Conservation (phyloP, 164 flowering plant species). For the Piper longum region DNA sequence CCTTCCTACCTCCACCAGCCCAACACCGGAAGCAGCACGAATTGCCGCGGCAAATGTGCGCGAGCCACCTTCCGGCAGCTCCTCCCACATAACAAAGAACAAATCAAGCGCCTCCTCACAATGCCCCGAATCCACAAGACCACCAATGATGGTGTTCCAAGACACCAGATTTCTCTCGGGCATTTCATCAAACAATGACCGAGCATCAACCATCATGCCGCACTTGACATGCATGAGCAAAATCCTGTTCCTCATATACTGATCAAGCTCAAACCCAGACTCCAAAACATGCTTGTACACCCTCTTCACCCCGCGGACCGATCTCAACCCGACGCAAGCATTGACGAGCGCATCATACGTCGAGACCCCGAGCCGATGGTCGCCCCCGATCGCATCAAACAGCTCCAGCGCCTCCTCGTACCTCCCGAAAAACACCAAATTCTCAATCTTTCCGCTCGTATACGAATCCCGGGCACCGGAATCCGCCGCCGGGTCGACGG, state of each 20-base stretch:
- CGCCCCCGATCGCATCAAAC: slow-evolving; percentile 37
- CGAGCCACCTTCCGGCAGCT: slow-evolving; percentile 27
- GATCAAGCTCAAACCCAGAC: slow-evolving; percentile 31
- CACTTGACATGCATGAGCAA: slow-evolving; percentile 50
- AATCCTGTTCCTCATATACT: slow-evolving; percentile 38
- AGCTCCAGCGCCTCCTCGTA: slow-evolving; percentile 41
- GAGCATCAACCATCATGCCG: slow-evolving; percentile 47
- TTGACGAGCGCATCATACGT: slow-evolving; percentile 42
- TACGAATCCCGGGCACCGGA: slow-evolving; percentile 1
- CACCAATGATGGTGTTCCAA: slow-evolving; percentile 37
- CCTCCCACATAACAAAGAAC: slow-evolving; percentile 38
- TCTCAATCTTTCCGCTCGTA: slow-evolving; percentile 15
- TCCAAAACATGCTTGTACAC: slow-evolving; percentile 23
- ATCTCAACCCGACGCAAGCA: slow-evolving; percentile 42
- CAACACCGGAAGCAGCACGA: slow-evolving; percentile 37
- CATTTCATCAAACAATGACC: slow-evolving; percentile 44
- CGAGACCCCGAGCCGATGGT: slow-evolving; percentile 14
- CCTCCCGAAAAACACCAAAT: slow-evolving; percentile 14
- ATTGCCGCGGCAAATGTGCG: slow-evolving; percentile 30
- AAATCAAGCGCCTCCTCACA: slow-evolving; percentile 31
- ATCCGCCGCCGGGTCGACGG: neutral
- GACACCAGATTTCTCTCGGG: slow-evolving; percentile 37
- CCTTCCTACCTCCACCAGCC: slow-evolving; percentile 21
- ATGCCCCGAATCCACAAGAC: slow-evolving; percentile 35
- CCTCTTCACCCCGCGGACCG: slow-evolving; percentile 37